phyloP scores from a whole-genome alignment of 257 asterid genomes.

The Nemophila menziesii region DNA sequence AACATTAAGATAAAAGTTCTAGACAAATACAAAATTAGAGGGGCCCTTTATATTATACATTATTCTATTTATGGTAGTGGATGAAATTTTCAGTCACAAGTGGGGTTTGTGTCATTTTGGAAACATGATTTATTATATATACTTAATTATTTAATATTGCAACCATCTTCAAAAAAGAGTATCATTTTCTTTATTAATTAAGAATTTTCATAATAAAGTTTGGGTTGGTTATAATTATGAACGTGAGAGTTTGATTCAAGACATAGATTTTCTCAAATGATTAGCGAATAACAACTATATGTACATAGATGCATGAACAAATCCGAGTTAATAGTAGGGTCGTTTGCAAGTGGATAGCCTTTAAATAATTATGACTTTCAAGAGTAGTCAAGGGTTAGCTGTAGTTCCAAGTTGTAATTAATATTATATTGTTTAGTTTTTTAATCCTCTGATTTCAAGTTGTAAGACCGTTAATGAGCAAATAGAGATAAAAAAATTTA shows the following conservation, averaged over 20 bases:
- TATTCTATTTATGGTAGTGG: background rate
- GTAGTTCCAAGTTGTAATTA: too few relatives aligned
- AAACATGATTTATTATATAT: background rate
- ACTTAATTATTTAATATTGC: background rate
- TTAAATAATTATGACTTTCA: too few relatives aligned
- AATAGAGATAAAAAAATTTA: too few relatives aligned
- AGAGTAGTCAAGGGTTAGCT: too few relatives aligned
- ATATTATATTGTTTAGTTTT: too few relatives aligned
- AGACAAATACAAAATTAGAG: background rate
- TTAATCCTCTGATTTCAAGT: too few relatives aligned
- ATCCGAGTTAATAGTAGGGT: too few relatives aligned
- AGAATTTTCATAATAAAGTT: background rate
- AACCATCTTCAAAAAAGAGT: background rate
- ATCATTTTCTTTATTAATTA: too few relatives aligned
- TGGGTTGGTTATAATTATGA: conserved; percentile 3
- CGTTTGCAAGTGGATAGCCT: too few relatives aligned
- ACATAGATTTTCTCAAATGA: background rate
- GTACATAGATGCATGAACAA: too few relatives aligned
- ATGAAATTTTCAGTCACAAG: background rate
- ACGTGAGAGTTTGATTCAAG: background rate
- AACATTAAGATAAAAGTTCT: background rate
- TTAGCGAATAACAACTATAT: background rate
- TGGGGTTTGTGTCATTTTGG: background rate
- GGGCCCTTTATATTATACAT: background rate
- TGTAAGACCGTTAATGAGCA: too few relatives aligned